Percentiles rank a stretch among this genome's conserved stretches.
phyloP scores from a whole-genome alignment of 495 filamentous ascomycete species.

The Xylaria sp. region DNA sequence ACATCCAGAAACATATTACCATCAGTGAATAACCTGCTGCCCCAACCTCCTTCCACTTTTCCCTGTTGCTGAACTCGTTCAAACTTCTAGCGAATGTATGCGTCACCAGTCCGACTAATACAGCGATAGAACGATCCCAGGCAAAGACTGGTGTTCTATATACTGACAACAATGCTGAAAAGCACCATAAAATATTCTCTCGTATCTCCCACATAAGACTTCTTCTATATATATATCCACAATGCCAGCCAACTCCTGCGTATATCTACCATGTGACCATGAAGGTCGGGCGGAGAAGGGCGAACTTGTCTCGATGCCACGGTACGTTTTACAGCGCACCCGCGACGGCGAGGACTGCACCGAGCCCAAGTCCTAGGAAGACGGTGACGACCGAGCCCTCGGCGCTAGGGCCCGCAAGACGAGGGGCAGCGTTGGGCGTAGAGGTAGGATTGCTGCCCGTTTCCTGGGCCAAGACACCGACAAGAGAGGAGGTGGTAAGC shows the following conservation, averaged over 20 bases:
- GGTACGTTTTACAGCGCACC: constrained; percentile 45
- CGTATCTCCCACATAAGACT: not conserved
- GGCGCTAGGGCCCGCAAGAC: constrained; percentile 23
- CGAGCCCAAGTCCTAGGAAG: constrained; percentile 46
- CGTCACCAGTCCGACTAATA: not conserved
- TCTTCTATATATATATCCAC: not conserved
- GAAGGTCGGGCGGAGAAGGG: not conserved
- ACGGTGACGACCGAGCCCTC: constrained; percentile 46
- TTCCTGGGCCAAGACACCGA: constrained; percentile 30
- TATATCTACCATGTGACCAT: not conserved
- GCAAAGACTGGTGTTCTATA: not conserved
- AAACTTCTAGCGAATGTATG: not conserved
- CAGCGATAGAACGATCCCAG: not conserved
- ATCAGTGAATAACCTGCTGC: not conserved
- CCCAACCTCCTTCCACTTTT: not conserved
- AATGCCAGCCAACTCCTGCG: not conserved
- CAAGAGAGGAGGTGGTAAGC: constrained; percentile 43
- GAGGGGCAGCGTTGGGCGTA: constrained; percentile 28
- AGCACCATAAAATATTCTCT: not conserved
- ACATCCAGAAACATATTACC: not conserved
- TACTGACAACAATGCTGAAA: not conserved
- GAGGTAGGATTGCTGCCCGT: constrained; percentile 31
- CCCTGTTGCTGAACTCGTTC: not conserved
- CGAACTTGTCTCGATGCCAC: not conserved
- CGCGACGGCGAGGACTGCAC: constrained; percentile 47